Percentiles rank a stretch among this genome's conserved stretches.
Evolutionary conservation across 768 basidiomycete genomes (phyloP).

Genomic region (Cystobasidium ongulense): DNA sequence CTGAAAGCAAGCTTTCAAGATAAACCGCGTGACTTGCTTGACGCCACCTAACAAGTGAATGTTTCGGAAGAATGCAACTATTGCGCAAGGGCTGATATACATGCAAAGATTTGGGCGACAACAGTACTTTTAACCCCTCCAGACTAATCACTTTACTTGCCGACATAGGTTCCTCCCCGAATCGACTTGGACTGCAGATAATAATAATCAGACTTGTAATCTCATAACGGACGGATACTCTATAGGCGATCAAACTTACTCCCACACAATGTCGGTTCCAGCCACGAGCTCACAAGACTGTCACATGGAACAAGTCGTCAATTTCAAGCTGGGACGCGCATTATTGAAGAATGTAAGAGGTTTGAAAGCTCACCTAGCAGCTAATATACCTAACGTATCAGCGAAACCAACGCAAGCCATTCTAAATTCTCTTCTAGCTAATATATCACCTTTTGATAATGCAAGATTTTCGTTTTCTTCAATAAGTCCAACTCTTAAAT

Average conservation of each 20-base stretch:
- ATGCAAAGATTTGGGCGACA: no score
- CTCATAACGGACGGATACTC: neutral
- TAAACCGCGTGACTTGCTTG: neutral
- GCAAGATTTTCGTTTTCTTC: constrained; percentile 51
- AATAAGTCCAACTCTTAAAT: constrained; percentile 50
- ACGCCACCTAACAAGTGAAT: no score
- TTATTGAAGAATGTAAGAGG: no score
- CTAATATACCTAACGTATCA: constrained; percentile 53
- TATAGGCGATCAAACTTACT: constrained; percentile 4
- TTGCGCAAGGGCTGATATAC: no score
- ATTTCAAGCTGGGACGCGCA: no score
- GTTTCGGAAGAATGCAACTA: no score
- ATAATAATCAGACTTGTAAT: neutral
- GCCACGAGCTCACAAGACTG: constrained; percentile 27
- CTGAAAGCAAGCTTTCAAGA: neutral
- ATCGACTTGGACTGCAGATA: constrained; percentile 13
- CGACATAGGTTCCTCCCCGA: constrained; percentile 13
- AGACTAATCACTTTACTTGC: neutral
- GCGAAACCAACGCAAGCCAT: constrained; percentile 83
- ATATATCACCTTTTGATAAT: constrained; percentile 53
- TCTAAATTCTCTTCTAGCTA: constrained; percentile 63
- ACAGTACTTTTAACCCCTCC: neutral
- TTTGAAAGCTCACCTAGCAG: constrained; percentile 3
- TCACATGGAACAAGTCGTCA: neutral
- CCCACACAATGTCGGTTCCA: constrained; percentile 22